These are phyloP conservation scores for Acrocalymma vagum DNA, from an alignment of 2,329 filamentous ascomycete species.

Conservation along the genomic window DNA sequence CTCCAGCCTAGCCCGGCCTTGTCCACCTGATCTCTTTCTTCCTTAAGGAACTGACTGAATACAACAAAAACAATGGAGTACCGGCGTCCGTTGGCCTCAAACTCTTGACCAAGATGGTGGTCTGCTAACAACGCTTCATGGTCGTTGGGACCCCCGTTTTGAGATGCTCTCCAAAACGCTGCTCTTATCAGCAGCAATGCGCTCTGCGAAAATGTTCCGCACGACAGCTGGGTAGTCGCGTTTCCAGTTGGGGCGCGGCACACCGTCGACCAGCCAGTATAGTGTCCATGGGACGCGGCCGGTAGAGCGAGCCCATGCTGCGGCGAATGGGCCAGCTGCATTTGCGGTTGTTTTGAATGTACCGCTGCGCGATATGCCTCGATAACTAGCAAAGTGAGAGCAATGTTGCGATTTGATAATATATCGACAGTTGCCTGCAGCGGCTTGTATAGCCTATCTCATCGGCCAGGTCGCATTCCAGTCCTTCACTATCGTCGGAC, in stretches of 20 bases:
- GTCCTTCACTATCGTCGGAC: constrained; percentile 1
- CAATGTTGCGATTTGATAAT: constrained; percentile 10
- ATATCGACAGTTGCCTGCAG: constrained; percentile 10
- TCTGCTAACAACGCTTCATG: constrained; percentile 9
- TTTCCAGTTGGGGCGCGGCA: constrained; percentile 10
- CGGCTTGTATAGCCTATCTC: constrained; percentile 12
- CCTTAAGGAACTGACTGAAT: constrained; percentile 2
- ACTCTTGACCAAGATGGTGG: constrained; percentile 5
- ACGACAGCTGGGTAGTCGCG: constrained; percentile 8
- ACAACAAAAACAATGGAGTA: constrained; percentile 9
- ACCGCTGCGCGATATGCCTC: constrained; percentile 4
- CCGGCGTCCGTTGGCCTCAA: constrained; percentile 6
- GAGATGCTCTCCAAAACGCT: constrained; percentile 1
- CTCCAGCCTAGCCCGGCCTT: constrained; percentile 6
- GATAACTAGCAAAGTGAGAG: constrained; percentile 9
- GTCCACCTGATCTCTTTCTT: constrained; percentile 6
- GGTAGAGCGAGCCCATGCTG: constrained; percentile 8
- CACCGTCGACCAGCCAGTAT: constrained; percentile 3
- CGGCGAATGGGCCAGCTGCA: constrained; percentile 7
- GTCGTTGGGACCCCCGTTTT: constrained; percentile 1
- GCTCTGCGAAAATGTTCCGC: constrained; percentile 5
- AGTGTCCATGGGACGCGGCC: constrained; percentile 3
- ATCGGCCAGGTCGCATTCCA: constrained; percentile 4
- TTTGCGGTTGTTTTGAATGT: constrained; percentile 2
- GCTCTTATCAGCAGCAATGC: constrained; percentile 3